Base-by-base conservation (phyloP, 495 filamentous ascomycete species). In the Tuber melanosporum region DNA sequence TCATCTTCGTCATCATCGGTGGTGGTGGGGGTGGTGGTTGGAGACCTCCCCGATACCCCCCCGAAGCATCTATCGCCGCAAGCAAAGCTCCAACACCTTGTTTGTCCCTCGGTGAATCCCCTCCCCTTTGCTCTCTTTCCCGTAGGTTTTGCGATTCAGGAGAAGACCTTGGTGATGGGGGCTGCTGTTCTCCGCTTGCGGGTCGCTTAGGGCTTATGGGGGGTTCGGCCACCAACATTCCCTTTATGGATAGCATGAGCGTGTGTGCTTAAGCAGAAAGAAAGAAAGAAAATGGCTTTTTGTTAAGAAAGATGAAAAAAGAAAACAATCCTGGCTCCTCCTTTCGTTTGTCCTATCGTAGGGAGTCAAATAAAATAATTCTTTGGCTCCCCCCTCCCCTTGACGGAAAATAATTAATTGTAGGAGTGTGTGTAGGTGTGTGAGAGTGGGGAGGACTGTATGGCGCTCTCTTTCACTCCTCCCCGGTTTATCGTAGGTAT, bases 221-320 rank as follows among this genome's bases (percentile, higher is more conserved):
- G 26, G 77, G 79, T 43, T 77, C 71, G 45, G 78, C 71, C 17
- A 77, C 78, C 49, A 80, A 72, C 78, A 80, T 79, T 32, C 78
- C 73, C 52, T 70, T 79, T 71, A 80, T 79, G 1, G 78, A 80
- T 45, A 80, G 77, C 78, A 80, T 80, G 7, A 26, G 42, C n/a
- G 49, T 57, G 22, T n/a, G 49, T 26, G 26, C 57, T 32, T 32
- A 15, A 57, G 10, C 12, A 57, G n/a, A 22, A 46, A 15, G 17
- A 17, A 46, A 46, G 8, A 57, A 57, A 57, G 5, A 57, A 57
- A 57, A 6, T 26, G 52, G 3, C 22, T 6, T 3, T 57, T 57
- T 57, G 6, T 26, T 26, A 14, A 14, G n/a, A 57, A 26, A 26
- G 52, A 57, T 14, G 0, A 26, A 57, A 57, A 22, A 47, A 20